Evolutionary conservation across 805 yeast genomes (phyloP), one percentile per base, ranked within the genome.

Genomic region (Kodamaea neixiangensis): DNA sequence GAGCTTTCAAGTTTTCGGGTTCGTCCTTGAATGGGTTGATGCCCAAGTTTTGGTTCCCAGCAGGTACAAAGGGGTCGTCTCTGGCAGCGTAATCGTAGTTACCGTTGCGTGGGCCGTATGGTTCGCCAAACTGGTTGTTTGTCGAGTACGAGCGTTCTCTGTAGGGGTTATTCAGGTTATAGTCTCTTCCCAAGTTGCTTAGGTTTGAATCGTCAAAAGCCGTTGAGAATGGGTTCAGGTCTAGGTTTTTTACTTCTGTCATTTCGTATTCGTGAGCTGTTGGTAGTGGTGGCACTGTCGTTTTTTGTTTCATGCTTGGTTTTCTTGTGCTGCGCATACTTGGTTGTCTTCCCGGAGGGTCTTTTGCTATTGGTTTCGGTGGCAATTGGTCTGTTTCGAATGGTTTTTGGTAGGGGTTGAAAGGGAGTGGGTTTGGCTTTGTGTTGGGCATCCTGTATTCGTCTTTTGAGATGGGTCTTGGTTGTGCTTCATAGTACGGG

Each of bases 1-100:
- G 39, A 15, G 31, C 35, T 19, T 44, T 56, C 60, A 43, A 7
- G 13, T 14, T 49, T 51, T 37, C 25, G 15, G 47, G 43, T 33
- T 45, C 48, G 14, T 45, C 43, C 10, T 37, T 37, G 41, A 44
- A 44, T 5, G 46, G 46, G 29, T 44, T 44, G 38, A 34, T 45
- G 42, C 42, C 41, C 37, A 33, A 34, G 42, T 45, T 37, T 19
- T 35, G 19, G n/a, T 10, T n/a, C 3, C 41, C 21, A 11, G 41
- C 18, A 3, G 38, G 18, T 3, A 15, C 21, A 13, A 45, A 14
- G 2, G 39, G 17, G 21, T 22, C 31, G 34, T 35, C 25, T 33
- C 18, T 44, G 21, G 39, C 7, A 5, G 22, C 14, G 31, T 19
- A 42, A 9, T 25, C 31, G 45, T 42, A 42, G 31, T 42, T 19